phyloP scores from a whole-genome alignment of 352 stramenopile genomes.

The Pythium utonaiense region DNA sequence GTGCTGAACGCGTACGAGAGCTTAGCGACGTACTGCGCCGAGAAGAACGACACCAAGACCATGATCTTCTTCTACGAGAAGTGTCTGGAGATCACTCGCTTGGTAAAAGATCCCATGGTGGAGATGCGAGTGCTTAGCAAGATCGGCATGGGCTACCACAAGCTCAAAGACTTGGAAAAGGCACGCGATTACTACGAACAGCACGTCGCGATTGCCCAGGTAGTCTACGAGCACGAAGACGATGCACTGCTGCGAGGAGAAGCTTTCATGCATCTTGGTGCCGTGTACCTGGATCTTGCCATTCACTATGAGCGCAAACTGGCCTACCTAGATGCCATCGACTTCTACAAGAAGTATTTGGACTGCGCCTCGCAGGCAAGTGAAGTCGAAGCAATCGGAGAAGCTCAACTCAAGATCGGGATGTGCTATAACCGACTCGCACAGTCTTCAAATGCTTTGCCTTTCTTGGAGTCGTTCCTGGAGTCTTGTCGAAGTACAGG shows the following conservation, averaged over 20 bases:
- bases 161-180: slow-evolving; percentile 61
- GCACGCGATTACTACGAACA: slow-evolving; percentile 81
- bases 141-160: slow-evolving; percentile 81
- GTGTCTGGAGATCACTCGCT: slow-evolving; percentile 86
- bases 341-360: slow-evolving; percentile 71
- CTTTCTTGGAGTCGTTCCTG: slow-evolving; percentile 83
- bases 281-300: slow-evolving; percentile 73
- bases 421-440: slow-evolving; percentile 65
- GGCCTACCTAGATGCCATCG: slow-evolving; percentile 48
- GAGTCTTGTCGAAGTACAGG: slow-evolving; percentile 47
- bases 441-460: slow-evolving; percentile 62
- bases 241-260: slow-evolving; percentile 48
- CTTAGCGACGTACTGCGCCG: slow-evolving; percentile 65
- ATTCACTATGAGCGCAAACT: slow-evolving; percentile 36
- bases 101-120: slow-evolving; percentile 81
- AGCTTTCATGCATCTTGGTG: slow-evolving; percentile 61
- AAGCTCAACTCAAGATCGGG: slow-evolving; percentile 77
- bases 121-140: slow-evolving; percentile 87
- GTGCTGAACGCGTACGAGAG: slow-evolving; percentile 86
- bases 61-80: slow-evolving; percentile 94
- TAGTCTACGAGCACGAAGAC: slow-evolving; percentile 68
- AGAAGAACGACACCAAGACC: slow-evolving; percentile 84
- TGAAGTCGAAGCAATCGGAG: slow-evolving; percentile 49
- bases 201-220: slow-evolving; percentile 67
- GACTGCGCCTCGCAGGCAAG: slow-evolving; percentile 63